Evolutionary conservation across 2,329 filamentous ascomycete genomes (phyloP).

Genomic region (Rhinocladiella mackenziei): DNA sequence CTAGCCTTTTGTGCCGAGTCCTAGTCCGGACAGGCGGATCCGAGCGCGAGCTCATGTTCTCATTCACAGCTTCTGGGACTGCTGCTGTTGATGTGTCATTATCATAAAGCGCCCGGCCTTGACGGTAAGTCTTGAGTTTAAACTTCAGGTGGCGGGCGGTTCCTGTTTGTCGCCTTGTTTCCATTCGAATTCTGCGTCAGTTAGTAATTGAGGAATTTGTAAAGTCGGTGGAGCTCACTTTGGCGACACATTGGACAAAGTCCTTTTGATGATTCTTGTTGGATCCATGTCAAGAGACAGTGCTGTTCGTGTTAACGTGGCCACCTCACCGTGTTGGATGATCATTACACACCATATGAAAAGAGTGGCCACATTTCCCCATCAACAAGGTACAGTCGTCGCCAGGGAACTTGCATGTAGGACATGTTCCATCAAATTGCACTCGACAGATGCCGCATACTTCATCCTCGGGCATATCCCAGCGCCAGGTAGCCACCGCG

Average conservation of each 20-base stretch:
- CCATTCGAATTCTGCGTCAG: constrained; percentile 51
- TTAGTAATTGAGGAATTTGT: constrained; percentile 3
- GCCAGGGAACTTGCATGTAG: constrained; percentile 94
- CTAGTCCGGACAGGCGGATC: too few species aligned
- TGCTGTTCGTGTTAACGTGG: constrained; percentile 55
- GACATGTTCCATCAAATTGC: constrained; percentile 95
- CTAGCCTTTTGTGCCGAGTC: too few species aligned
- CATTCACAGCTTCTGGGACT: too few species aligned
- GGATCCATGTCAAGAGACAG: constrained; percentile 93
- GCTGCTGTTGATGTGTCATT: too few species aligned
- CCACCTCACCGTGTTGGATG: constrained; percentile 2
- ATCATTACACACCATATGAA: constrained; percentile 74
- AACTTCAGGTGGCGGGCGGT: constrained; percentile 12
- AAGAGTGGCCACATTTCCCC: constrained; percentile 94
- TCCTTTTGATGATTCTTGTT: constrained; percentile 86
- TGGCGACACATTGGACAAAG: constrained; percentile 98
- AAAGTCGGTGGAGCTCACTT: constrained; percentile 41
- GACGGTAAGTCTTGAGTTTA: too few species aligned
- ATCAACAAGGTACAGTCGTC: constrained; percentile 92
- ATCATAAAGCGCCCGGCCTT: too few species aligned
- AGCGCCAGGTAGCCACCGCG: constrained; percentile 92
- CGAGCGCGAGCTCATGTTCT: too few species aligned
- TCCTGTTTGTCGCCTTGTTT: constrained; percentile 39
- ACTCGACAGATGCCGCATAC: constrained; percentile 98
- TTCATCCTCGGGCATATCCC: constrained; percentile 96